A percentile compares a stretch with the other conserved stretches of the same genome.
These are phyloP conservation scores for Lumnitzera racemosa DNA, from an alignment of 345 rosid species.

Conservation along the genomic window DNA sequence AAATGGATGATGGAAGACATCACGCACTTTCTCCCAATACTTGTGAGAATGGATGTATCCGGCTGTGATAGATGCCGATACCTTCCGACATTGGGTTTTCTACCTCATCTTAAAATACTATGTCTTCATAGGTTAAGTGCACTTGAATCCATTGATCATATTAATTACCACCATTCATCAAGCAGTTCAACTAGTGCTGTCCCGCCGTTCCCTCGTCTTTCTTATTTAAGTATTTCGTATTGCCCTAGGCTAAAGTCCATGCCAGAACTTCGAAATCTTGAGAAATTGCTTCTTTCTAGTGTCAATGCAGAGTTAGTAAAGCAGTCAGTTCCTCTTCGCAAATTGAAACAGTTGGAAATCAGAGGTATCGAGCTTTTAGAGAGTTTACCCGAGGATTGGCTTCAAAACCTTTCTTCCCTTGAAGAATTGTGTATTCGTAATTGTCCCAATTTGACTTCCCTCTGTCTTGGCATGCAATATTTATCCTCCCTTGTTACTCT, in stretches of 20 bases:
- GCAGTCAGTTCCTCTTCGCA: not conserved
- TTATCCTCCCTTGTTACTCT: not conserved
- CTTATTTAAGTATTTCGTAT: not conserved
- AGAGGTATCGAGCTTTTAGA: not conserved
- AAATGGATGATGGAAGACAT: not conserved
- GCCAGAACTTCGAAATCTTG: not conserved
- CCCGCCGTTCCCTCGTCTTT: not conserved
- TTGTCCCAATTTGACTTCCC: not conserved
- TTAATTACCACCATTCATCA: not conserved
- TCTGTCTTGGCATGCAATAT: conserved; percentile 1
- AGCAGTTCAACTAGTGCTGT: not conserved
- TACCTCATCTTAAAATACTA: not conserved
- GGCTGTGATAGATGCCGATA: not conserved
- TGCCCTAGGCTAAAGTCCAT: conserved; percentile 1
- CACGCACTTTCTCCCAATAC: not conserved
- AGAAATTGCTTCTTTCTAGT: not conserved
- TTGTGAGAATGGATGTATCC: not conserved
- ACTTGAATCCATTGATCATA: not conserved
- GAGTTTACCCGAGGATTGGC: conserved; percentile 3
- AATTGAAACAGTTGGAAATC: not conserved
- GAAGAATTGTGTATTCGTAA: not conserved
- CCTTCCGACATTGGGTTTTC: conserved; percentile 1
- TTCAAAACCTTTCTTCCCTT: conserved; percentile 2
- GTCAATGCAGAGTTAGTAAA: not conserved
- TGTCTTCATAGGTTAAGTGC: not conserved